Conservation (phyloP, 495 filamentous ascomycete genomes). For the Melanomma pulvis-pyrius region DNA sequence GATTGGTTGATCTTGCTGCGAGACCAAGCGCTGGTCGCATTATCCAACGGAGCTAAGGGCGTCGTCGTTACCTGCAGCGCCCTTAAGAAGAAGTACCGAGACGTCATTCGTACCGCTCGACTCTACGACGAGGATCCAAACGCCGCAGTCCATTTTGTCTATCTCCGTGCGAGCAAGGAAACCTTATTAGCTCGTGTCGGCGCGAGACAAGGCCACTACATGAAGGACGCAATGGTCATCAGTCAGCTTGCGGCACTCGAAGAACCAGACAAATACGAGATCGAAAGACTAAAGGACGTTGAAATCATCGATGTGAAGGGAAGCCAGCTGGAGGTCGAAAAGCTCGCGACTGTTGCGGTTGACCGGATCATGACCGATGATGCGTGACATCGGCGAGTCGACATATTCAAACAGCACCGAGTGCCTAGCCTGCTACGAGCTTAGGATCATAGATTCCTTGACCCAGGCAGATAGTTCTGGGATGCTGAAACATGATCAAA, state of each 20-base stretch:
- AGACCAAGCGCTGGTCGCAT: slow-evolving; percentile 69
- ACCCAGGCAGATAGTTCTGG: too few relatives aligned
- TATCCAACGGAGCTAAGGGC: slow-evolving; percentile 61
- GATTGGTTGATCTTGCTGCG: slow-evolving; percentile 94
- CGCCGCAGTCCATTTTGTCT: slow-evolving; percentile 89
- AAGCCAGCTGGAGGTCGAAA: slow-evolving; percentile 65
- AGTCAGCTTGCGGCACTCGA: slow-evolving; percentile 87
- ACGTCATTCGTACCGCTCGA: slow-evolving; percentile 88
- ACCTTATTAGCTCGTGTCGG: slow-evolving; percentile 74
- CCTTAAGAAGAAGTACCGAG: slow-evolving; percentile 94
- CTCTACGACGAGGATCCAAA: slow-evolving; percentile 66
- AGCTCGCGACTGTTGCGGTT: slow-evolving; percentile 50
- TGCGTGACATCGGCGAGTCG: background rate
- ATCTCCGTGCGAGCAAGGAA: slow-evolving; percentile 76
- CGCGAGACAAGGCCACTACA: slow-evolving; percentile 81
- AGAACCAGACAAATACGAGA: slow-evolving; percentile 74
- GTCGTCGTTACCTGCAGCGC: slow-evolving; percentile 96
- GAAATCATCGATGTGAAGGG: slow-evolving; percentile 78
- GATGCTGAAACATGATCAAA: too few relatives aligned
- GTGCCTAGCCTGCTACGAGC: too few relatives aligned
- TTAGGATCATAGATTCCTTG: too few relatives aligned
- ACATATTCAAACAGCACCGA: too few relatives aligned
- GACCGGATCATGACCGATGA: slow-evolving; percentile 23
- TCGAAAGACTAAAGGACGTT: slow-evolving; percentile 61
- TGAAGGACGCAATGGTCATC: slow-evolving; percentile 97